These are phyloP conservation scores for Pestalotiopsis sp. DNA, from an alignment of 2,329 filamentous ascomycete genomes.

Conservation along the genomic window DNA sequence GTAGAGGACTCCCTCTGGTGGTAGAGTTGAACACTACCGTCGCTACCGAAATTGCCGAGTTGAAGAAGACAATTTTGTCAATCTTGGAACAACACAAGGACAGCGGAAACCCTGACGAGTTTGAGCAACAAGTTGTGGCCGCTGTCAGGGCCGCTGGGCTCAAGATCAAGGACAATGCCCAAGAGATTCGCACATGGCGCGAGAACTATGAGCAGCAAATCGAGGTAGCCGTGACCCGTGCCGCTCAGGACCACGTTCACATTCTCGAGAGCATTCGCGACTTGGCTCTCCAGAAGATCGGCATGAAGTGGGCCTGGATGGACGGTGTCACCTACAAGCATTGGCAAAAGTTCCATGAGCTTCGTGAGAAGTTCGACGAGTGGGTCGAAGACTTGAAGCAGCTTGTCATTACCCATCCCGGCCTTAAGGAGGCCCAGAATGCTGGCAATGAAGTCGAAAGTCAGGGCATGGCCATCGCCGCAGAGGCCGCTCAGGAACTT, in stretches of 20 bases:
- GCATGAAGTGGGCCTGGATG: constrained; percentile 94
- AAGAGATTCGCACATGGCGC: constrained; percentile 77
- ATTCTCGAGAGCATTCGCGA: constrained; percentile 83
- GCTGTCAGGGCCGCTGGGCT: constrained; percentile 69
- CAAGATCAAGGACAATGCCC: constrained; percentile 75
- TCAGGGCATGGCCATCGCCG: constrained; percentile 78
- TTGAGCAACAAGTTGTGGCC: constrained; percentile 44
- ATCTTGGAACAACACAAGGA: constrained; percentile 62
- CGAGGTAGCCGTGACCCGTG: constrained; percentile 67
- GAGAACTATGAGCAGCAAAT: constrained; percentile 72
- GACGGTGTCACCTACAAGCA: constrained; percentile 96
- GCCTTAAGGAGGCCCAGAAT: constrained; percentile 68
- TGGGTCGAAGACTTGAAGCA: constrained; percentile 84
- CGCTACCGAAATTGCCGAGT: constrained; percentile 61
- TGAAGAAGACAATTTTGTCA: constrained; percentile 70
- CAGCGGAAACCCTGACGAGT: constrained; percentile 42
- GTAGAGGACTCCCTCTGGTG: constrained; percentile 68
- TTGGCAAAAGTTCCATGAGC: constrained; percentile 90
- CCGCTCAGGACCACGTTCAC: constrained; percentile 78
- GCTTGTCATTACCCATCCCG: constrained; percentile 74
- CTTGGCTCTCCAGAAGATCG: constrained; percentile 85
- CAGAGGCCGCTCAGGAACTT: constrained; percentile 79
- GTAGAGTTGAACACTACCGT: constrained; percentile 69
- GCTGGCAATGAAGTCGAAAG: constrained; percentile 73
- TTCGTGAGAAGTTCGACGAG: constrained; percentile 80